Evolutionary conservation across 805 yeast genomes (phyloP), one percentile per base, ranked within the genome.

Genomic region (Ogataea zsoltii): DNA sequence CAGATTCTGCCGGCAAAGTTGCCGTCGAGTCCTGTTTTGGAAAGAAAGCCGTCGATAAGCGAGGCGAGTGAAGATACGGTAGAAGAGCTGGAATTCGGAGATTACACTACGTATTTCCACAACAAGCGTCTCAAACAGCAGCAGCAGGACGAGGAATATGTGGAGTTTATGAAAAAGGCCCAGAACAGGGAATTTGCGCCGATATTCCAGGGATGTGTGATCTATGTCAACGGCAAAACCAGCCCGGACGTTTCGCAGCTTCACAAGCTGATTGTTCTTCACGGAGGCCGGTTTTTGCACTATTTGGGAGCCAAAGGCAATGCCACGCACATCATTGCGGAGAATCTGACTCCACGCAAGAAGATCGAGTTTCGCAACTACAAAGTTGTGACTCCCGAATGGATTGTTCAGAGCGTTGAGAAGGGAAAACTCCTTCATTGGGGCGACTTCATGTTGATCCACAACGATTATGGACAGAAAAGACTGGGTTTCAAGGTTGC

Each of bases 221-320:
- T 92, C 4, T 82, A 85, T 62, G 89, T 92, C n/a, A 91, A 90
- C 57, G 99, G 99, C 1, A 81, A 85, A 57, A 92, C 98, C 0
- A 68, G 66, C 2, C 98, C 98, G 0, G 80, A 91, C n/a, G 76
- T 89, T 13, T 67, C 77, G 33, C 84, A 80, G 48, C 67, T 94
- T 25, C 92, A 87, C 56, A 76, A 82, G 44, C 55, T 88, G 53
- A 82, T 92, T 2, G 78, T 87, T 2, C 54, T 80, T 9, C 77
- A 91, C 63, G 97, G 98, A 0, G 99, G 99, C 0, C 73, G 68
- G 41, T 88, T 86, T 50, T 59, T 84, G 17, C 85, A 84, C 50
- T 82, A 79, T 64, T 63, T 92, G 33, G 72, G 79, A 4, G 81
- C 84, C 4, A 91, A 91, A 60, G 76, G 85, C 3, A 71, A 75